phyloP scores from a whole-genome alignment of 805 yeast genomes.

The Spathaspora gorwiae region DNA sequence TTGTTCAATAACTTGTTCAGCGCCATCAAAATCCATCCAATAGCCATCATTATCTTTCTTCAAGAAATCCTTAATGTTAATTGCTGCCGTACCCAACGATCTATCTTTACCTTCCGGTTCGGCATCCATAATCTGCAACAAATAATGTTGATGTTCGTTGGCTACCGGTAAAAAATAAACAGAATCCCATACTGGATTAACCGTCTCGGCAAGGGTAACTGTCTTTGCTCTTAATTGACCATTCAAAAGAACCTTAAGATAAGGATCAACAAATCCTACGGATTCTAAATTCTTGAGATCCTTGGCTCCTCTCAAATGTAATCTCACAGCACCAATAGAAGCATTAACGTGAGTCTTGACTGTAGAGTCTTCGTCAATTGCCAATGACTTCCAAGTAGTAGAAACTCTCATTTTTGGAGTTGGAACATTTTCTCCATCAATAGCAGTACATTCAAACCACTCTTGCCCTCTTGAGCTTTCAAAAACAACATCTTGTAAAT shows the following conservation, averaged over 20 bases:
- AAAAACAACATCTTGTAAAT: constrained; percentile 52
- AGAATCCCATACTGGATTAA: constrained; percentile 56
- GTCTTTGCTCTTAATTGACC: constrained; percentile 57
- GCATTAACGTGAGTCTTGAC: constrained; percentile 44
- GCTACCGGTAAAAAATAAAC: constrained; percentile 57
- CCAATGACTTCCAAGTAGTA: constrained; percentile 69
- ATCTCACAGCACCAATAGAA: constrained; percentile 63
- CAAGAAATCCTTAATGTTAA: constrained; percentile 47
- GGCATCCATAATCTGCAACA: constrained; percentile 60
- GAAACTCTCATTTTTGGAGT: constrained; percentile 43
- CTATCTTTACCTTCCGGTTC: constrained; percentile 63
- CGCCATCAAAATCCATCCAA: constrained; percentile 49
- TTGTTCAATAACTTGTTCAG: constrained; percentile 41
- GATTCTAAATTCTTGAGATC: constrained; percentile 56
- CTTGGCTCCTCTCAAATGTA: constrained; percentile 52
- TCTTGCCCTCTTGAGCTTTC: constrained; percentile 47
- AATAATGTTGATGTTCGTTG: constrained; percentile 55
- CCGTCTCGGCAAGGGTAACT: constrained; percentile 46
- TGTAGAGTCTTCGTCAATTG: constrained; percentile 45
- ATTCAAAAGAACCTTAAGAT: constrained; percentile 54
- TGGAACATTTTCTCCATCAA: constrained; percentile 31
- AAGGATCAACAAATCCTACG: constrained; percentile 74
- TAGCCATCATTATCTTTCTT: constrained; percentile 45
- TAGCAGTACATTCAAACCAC: constrained; percentile 52
- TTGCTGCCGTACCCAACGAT: constrained; percentile 52